Conservation (phyloP, 768 basidiomycete genomes). For the Boletus fagicola region DNA sequence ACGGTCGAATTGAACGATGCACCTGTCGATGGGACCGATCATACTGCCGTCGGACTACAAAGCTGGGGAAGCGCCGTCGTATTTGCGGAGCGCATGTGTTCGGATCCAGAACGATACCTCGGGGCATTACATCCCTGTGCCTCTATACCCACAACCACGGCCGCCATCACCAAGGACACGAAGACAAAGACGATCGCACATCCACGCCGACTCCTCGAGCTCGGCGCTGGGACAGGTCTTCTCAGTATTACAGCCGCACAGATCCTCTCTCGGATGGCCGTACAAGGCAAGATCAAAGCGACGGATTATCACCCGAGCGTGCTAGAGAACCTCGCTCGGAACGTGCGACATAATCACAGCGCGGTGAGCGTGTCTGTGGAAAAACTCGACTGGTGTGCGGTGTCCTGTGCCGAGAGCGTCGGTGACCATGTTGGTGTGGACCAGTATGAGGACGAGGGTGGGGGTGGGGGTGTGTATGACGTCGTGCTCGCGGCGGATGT, state of each 20-base stretch:
- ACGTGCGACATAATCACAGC: conserved; percentile 52
- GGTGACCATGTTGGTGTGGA: background rate
- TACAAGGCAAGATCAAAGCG: conserved; percentile 46
- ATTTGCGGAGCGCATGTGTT: conserved; percentile 62
- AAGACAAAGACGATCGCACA: background rate
- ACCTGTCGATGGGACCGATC: conserved; percentile 58
- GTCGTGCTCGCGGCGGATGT: conserved; percentile 78
- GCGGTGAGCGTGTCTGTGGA: conserved; percentile 44
- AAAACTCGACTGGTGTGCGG: conserved; percentile 64
- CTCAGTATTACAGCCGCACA: conserved; percentile 69
- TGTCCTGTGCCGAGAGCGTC: conserved; percentile 30
- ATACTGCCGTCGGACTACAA: conserved; percentile 79
- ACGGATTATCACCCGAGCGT: conserved; percentile 82
- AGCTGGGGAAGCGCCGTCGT: conserved; percentile 82
- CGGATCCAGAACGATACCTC: conserved; percentile 41
- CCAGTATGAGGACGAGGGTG: background rate
- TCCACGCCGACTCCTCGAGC: conserved; percentile 57
- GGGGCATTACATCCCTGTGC: conserved; percentile 22
- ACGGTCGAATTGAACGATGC: conserved; percentile 68
- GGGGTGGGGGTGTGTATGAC: conserved; percentile 44
- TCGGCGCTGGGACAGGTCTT: conserved; percentile 85
- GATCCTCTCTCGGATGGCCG: conserved; percentile 32
- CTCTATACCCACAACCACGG: background rate
- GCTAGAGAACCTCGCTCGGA: conserved; percentile 60
- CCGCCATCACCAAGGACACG: background rate